These are phyloP conservation scores for Lizonia empirigonia DNA, from an alignment of 2,329 filamentous ascomycete genomes.

Conservation along the genomic window DNA sequence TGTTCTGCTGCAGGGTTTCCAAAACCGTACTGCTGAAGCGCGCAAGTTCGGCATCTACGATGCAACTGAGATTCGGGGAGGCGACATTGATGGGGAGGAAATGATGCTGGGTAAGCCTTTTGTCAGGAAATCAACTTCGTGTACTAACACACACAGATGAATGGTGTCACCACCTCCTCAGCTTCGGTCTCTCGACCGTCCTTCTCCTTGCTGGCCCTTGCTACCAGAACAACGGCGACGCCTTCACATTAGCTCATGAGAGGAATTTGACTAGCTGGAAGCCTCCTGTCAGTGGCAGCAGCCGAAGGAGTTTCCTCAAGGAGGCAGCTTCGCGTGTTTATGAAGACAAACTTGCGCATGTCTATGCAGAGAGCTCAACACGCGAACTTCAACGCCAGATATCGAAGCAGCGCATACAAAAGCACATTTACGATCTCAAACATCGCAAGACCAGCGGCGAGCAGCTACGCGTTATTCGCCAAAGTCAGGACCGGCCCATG, in stretches of 20 bases:
- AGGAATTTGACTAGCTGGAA: slow-evolving; percentile 65
- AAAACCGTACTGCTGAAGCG: slow-evolving; percentile 61
- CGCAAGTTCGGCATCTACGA: slow-evolving; percentile 63
- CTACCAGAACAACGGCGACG: slow-evolving; percentile 47
- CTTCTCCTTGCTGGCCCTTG: slow-evolving; percentile 56
- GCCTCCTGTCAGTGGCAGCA: slow-evolving; percentile 52
- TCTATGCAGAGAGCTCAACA: slow-evolving; percentile 40
- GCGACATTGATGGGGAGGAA: slow-evolving; percentile 60
- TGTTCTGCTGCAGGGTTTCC: slow-evolving; percentile 61
- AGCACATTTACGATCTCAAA: slow-evolving; percentile 52
- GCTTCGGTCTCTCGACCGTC: slow-evolving; percentile 62
- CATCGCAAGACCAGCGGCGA: slow-evolving; percentile 46
- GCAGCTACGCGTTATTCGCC: slow-evolving; percentile 42
- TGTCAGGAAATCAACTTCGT: neutral
- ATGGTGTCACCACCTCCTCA: slow-evolving; percentile 66
- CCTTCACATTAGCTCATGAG: slow-evolving; percentile 59
- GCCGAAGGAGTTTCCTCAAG: slow-evolving; percentile 63
- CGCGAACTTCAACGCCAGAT: slow-evolving; percentile 48
- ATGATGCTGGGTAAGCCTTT: slow-evolving; percentile 55
- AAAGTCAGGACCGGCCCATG: slow-evolving; percentile 50
- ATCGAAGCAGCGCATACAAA: slow-evolving; percentile 52
- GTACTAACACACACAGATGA: slow-evolving; percentile 54
- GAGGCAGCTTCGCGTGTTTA: slow-evolving; percentile 66
- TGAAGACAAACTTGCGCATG: slow-evolving; percentile 55
- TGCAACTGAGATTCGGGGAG: slow-evolving; percentile 51